Evolutionary conservation across 768 basidiomycete genomes (phyloP), one percentile per base, ranked within the genome.

Genomic region (Coprinopsis marcescibilis): DNA sequence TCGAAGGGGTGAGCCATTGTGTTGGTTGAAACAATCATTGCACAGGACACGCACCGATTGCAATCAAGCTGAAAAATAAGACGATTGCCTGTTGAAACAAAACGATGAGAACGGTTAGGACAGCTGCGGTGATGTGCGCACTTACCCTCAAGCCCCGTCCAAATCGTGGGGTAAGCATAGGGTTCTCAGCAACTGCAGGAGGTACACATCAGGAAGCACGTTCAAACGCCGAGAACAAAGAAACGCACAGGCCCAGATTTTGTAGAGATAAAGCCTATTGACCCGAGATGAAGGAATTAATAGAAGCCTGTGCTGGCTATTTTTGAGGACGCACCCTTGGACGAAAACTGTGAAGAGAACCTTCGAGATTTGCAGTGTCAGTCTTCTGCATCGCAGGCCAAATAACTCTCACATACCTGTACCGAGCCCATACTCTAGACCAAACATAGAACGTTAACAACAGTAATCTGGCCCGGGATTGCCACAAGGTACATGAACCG

Each of bases 241-340:
- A 32, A 44, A 49, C 61, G 38, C 40, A 65, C 64, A 60, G 24
- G 46, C 53, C 64, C 64, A 63, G 20, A 65, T 65, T 53, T 61
- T 60, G 32, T 54, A 55, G n/a, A 65, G 52, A 43, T 65, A 65
- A 29, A 58, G 57, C 15, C 64, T 65, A n/a, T 8, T 13, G 35
- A 30, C n/a, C 30, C 29, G 37, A 14, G 24, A 20, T n/a, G 27
- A 41, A 32, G 7, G n/a, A 48, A 23, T 3, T 23, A 19, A 20
- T 30, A 35, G 23, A n/a, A 23, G 6, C 29, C 26, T n/a, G n/a
- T 19, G 20, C 14, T 39, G 43, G 23, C 26, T 34, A 35, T 4
- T 8, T 24, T 23, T 11, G 15, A 19, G 19, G n/a, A 46, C 57
- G 44, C 33, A 65, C 64, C 52, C 53, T 59, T 65, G 64, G 2